Conservation (phyloP, 345 rosid species). For the Excoecaria cochinchinensis region DNA sequence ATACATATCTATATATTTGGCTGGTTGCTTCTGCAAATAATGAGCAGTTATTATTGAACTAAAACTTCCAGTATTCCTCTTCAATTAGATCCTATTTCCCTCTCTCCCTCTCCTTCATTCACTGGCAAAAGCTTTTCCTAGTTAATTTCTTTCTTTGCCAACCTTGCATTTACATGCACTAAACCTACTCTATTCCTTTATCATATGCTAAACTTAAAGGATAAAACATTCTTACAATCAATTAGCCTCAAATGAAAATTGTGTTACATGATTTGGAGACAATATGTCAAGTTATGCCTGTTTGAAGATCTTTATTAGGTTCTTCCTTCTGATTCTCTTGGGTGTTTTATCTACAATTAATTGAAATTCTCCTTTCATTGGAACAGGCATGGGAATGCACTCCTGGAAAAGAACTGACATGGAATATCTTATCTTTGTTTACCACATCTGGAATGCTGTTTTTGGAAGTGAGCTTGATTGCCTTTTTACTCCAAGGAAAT, state of each 20-base stretch:
- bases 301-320: not conserved
- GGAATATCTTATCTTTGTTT: conserved; percentile 77
- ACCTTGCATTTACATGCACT: not conserved
- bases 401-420: conserved; percentile 67
- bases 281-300: conserved; percentile 1
- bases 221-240: not conserved
- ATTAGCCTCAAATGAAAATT: not conserved
- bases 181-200: not conserved
- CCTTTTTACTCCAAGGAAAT: conserved; percentile 87
- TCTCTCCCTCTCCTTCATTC: not conserved
- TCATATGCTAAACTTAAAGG: not conserved
- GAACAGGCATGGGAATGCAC: conserved; percentile 82
- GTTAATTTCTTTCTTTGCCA: not conserved
- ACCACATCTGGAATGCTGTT: conserved; percentile 92
- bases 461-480: conserved; percentile 92
- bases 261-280: not conserved
- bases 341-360: not conserved
- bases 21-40: not conserved
- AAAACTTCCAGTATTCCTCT: not conserved
- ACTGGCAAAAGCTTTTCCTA: not conserved
- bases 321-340: not conserved
- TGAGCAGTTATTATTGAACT: not conserved
- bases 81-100: not conserved
- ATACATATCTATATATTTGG: not conserved
- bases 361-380: not conserved